These are phyloP conservation scores for Meyerozyma guilliermondii DNA, from an alignment of 1,139 yeast species.

Conservation along the genomic window DNA sequence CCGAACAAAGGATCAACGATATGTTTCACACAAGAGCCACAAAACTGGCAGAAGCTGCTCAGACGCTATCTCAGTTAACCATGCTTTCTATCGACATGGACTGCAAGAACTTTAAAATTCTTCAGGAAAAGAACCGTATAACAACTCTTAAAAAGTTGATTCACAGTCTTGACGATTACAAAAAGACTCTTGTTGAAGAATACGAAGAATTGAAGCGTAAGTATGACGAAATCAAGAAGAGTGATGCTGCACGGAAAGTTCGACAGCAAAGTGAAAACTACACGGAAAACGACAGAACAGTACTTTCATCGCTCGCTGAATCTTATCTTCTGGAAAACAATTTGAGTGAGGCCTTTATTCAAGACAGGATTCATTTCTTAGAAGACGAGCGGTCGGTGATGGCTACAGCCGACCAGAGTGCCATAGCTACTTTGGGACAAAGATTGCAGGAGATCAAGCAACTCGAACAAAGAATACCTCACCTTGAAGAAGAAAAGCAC, in stretches of 20 bases:
- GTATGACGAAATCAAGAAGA: conserved; percentile 39
- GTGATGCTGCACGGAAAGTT: conserved; percentile 40
- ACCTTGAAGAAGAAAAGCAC: conserved; percentile 19
- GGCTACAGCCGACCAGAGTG: conserved; percentile 35
- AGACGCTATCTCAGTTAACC: conserved; percentile 17
- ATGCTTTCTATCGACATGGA: conserved; percentile 17
- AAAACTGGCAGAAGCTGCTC: conserved; percentile 8
- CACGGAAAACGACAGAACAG: conserved; percentile 37
- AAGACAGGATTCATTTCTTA: conserved; percentile 27
- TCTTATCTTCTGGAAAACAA: conserved; percentile 35
- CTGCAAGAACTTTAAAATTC: conserved; percentile 15
- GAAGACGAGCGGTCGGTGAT: conserved; percentile 37
- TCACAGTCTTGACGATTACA: conserved; percentile 29
- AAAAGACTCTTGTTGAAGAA: conserved; percentile 21
- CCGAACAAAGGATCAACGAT: conserved; percentile 20
- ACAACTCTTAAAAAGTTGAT: conserved; percentile 26
- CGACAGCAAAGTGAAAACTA: conserved; percentile 34
- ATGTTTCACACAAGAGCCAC: conserved; percentile 18
- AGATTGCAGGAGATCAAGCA: conserved; percentile 27
- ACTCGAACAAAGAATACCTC: conserved; percentile 31
- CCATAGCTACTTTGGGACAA: conserved; percentile 27
- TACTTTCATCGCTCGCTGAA: conserved; percentile 39
- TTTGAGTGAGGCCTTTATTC: conserved; percentile 35
- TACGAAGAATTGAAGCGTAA: conserved; percentile 36
- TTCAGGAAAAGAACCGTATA: conserved; percentile 33